Evolutionary conservation across 2,329 filamentous ascomycete species (phyloP).

Genomic region (Penicillium sp.): DNA sequence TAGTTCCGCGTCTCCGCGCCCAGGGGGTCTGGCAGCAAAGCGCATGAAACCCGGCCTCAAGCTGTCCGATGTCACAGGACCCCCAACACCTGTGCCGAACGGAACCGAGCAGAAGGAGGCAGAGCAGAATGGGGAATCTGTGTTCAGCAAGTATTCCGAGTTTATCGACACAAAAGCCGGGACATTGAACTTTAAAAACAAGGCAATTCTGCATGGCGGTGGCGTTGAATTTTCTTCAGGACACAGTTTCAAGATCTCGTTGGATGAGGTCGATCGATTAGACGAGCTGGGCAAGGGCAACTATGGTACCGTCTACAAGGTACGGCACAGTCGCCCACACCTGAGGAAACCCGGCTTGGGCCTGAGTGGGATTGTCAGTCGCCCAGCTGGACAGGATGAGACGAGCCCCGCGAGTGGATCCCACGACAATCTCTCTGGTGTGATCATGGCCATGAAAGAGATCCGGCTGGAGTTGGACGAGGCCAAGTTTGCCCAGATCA

Average conservation of each 20-base stretch:
- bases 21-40: constrained; percentile 56
- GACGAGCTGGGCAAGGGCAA: constrained; percentile 97
- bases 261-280: constrained; percentile 92
- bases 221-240: constrained; percentile 94
- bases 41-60: constrained; percentile 56
- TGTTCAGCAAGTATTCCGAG: constrained; percentile 74
- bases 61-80: constrained; percentile 55
- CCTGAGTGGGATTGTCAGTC: constrained; percentile 63
- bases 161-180: constrained; percentile 92
- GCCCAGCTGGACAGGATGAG: constrained; percentile 34
- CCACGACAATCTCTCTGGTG: constrained; percentile 58
- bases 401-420: constrained; percentile 22
- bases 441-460: constrained; percentile 99
- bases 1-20: constrained; percentile 49
- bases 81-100: constrained; percentile 48
- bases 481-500: constrained; percentile 93
- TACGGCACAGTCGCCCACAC: constrained; percentile 77
- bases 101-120: constrained; percentile 28
- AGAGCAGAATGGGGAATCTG: constrained; percentile 44
- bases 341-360: constrained; percentile 67
- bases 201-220: constrained; percentile 84
- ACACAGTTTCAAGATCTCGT: constrained; percentile 87
- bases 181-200: constrained; percentile 89
- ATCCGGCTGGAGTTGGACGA: constrained; percentile 95
- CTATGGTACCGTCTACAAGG: constrained; percentile 97